phyloP scores from a whole-genome alignment of 192 early-diverging fungal species.

The Coemansia sp. region DNA sequence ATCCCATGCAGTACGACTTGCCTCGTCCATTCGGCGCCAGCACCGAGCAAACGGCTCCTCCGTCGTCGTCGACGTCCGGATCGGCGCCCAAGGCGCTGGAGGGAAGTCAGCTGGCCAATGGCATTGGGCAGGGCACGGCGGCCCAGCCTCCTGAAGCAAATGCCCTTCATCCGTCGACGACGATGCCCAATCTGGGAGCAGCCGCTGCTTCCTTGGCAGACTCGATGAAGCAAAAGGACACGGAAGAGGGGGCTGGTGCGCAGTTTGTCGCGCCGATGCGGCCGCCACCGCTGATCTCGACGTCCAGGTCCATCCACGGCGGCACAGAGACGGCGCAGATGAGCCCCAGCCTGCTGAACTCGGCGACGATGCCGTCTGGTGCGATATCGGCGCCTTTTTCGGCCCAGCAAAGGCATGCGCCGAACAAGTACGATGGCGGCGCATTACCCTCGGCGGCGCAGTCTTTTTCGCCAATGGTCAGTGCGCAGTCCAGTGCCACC shows the following conservation, averaged over 20 bases:
- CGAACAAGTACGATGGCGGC: neutral
- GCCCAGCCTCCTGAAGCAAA: neutral
- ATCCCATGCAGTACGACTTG: conserved; percentile 40
- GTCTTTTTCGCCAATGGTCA: neutral
- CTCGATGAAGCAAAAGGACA: neutral
- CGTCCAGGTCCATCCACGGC: conserved; percentile 33
- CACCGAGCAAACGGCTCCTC: neutral
- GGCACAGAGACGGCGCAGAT: conserved; percentile 7
- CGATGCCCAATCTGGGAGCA: conserved; percentile 32
- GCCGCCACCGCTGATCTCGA: conserved; percentile 42
- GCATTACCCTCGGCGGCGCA: neutral
- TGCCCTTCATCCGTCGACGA: conserved; percentile 16
- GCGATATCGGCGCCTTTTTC: conserved; percentile 12
- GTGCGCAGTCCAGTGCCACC: neutral
- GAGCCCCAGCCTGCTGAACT: neutral
- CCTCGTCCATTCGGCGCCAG: conserved; percentile 7
- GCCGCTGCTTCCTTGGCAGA: neutral
- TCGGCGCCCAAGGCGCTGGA: neutral
- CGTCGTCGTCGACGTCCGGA: neutral
- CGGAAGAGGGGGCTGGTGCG: neutral
- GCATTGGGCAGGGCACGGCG: neutral
- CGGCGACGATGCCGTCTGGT: neutral
- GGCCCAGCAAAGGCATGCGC: neutral
- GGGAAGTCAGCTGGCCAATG: neutral
- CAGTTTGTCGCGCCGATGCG: conserved; percentile 33